Conservation (phyloP, 257 asterid genomes). For the Galeopsis tetrahit region DNA sequence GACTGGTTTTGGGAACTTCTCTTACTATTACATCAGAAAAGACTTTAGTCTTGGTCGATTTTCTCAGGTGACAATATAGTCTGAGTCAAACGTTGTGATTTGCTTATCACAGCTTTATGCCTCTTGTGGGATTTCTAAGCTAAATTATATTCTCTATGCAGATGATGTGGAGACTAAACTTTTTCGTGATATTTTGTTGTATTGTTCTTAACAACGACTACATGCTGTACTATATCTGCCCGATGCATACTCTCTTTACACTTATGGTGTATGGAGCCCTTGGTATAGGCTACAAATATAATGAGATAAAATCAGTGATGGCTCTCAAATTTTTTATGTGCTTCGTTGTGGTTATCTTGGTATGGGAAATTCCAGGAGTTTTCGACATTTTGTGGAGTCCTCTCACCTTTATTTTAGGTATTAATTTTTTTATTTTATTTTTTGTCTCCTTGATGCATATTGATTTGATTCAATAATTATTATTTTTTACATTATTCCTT, state of each 20-base stretch:
- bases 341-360: constrained; percentile 82
- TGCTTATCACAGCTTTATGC: neutral
- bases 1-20: constrained; percentile 99
- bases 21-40: constrained; percentile 91
- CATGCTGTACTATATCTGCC: constrained; percentile 95
- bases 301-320: constrained; percentile 87
- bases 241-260: constrained; percentile 98
- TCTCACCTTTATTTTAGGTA: constrained; percentile 73
- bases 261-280: constrained; percentile 98
- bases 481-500: neutral
- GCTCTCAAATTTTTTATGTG: constrained; percentile 68
- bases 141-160: constrained; percentile 52
- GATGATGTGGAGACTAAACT: constrained; percentile 99
- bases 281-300: constrained; percentile 90
- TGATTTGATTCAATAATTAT: neutral
- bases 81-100: neutral
- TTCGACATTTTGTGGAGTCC: constrained; percentile 88
- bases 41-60: constrained; percentile 93
- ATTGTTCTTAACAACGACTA: constrained; percentile 89
- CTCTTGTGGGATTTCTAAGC: constrained; percentile 30
- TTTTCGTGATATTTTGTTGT: constrained; percentile 90
- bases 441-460: constrained; percentile 17
- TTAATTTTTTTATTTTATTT: constrained; percentile 2
- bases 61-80: constrained; percentile 71
- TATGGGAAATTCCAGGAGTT: constrained; percentile 98